Evolutionary conservation across 495 filamentous ascomycete genomes (phyloP).

Genomic region (Penicillium cinerascens): DNA sequence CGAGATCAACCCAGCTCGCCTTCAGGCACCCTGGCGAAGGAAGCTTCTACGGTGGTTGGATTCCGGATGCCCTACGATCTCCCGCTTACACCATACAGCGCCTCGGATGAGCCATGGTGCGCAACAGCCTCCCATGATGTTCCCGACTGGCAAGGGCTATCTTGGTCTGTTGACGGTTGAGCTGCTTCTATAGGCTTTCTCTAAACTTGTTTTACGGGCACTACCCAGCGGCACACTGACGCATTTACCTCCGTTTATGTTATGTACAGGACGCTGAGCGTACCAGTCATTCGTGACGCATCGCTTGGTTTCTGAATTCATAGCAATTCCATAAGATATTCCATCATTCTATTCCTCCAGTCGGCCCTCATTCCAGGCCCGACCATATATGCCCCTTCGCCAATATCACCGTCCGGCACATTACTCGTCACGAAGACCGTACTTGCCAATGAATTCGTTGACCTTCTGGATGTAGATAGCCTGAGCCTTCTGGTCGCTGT

Average conservation of each 20-base stretch:
- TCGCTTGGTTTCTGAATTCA: constrained; percentile 16
- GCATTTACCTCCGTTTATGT: constrained; percentile 1
- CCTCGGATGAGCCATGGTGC: constrained; percentile 73
- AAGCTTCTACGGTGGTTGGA: constrained; percentile 46
- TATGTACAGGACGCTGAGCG: constrained; percentile 10
- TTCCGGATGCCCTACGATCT: constrained; percentile 82
- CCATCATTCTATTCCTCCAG: neutral
- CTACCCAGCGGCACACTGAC: neutral
- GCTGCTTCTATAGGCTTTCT: neutral
- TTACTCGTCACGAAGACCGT: constrained; percentile 44
- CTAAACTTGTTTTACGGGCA: neutral
- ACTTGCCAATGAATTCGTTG: constrained; percentile 62
- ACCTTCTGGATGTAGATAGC: constrained; percentile 70
- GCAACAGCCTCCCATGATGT: constrained; percentile 57
- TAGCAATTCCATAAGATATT: constrained; percentile 5
- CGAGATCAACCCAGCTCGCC: constrained; percentile 45
- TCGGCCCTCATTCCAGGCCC: neutral
- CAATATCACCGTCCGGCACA: neutral
- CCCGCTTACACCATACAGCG: constrained; percentile 62
- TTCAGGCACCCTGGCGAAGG: neutral
- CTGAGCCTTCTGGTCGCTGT: constrained; percentile 62
- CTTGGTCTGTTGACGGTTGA: constrained; percentile 32
- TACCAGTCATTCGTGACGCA: constrained; percentile 9
- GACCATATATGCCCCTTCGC: neutral
- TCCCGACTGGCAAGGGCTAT: constrained; percentile 68